Percentiles rank a stretch among this genome's conserved stretches.
Conservation (phyloP, 176 grass and related monocot genomes). For the Areca catechu region DNA sequence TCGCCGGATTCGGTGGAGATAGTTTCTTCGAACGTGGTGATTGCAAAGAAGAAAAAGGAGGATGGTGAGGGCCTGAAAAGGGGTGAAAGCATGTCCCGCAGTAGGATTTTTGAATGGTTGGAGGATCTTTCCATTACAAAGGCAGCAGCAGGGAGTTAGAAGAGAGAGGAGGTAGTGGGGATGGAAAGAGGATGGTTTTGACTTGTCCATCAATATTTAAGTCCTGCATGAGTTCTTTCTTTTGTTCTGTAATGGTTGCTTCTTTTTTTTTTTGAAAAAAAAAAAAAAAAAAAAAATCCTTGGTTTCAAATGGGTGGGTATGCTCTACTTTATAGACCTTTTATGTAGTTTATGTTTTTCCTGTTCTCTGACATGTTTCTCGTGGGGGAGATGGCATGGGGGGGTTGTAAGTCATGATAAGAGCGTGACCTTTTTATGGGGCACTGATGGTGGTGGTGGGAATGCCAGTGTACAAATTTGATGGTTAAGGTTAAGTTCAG, state of each 20-base stretch:
- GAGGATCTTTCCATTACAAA: slow-evolving; percentile 39
- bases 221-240: not conserved
- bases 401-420: slow-evolving; percentile 25
- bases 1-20: slow-evolving; percentile 26
- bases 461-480: slow-evolving; percentile 1
- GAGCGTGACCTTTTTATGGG: slow-evolving; percentile 23
- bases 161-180: too few relatives aligned
- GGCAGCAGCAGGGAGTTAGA: not conserved
- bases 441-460: slow-evolving; percentile 12
- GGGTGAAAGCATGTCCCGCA: slow-evolving; percentile 22
- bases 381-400: slow-evolving; percentile 5
- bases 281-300: too few relatives aligned
- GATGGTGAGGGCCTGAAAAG: slow-evolving; percentile 11
- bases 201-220: too few relatives aligned
- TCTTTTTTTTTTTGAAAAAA: not conserved
- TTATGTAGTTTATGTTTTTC: not conserved
- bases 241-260: not conserved
- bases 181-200: too few relatives aligned
- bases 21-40: not conserved
- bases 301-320: not conserved
- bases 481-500: not conserved
- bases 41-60: slow-evolving; percentile 1
- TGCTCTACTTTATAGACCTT: not conserved
- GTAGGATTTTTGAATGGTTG: slow-evolving; percentile 37
- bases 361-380: slow-evolving; percentile 18